Evolutionary conservation across 176 grass and related monocot species (phyloP), one percentile per base, ranked within the genome.

Genomic region (Zoysia pacifica): DNA sequence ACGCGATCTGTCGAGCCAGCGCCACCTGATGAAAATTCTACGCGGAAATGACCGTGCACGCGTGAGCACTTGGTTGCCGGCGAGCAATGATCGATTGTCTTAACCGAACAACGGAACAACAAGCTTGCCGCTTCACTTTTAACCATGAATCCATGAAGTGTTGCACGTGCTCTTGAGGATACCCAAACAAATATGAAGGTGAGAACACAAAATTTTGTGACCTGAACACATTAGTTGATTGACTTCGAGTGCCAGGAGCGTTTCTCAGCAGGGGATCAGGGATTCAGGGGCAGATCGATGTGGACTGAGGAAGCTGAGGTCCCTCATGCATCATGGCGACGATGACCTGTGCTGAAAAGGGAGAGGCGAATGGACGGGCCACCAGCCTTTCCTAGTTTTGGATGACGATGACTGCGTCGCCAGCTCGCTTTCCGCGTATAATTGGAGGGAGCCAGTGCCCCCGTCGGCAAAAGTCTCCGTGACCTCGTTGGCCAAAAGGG

Each of bases 311-410:
- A 11, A 20, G 60, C 18, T 6, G 60, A 37, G 16, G 51, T 50
- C 80, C 43, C 59, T 76, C n/a, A 65, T 14, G 20, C 4, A 37
- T 66, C 38, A 58, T 38, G 16, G 9, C 45, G 79, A 75, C 44
- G 76, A 47, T 80, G 76, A 88, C 72, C 81, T 84, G 86, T 75
- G 70, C 2, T 63, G 81, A 84, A 74, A 74, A 88, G 81, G 20
- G 75, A 80, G 6, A 6, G 54, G 75, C 46, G 81, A 67, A 79
- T 79, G 62, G 81, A 79, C 86, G 54, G 76, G 70, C 70, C 63
- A 80, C 86, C 81, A 41, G 41, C 70, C 69, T 80, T 74, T 0
- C 80, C 81, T 70, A 63, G 81, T 88, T 80, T 70, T 75, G 86
- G 81, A 88, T 75, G 70, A 65, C 48, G 51, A 46, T 69, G 69